Evolutionary conservation across 2,329 filamentous ascomycete genomes (phyloP).

Genomic region (Epichloe elymi): DNA sequence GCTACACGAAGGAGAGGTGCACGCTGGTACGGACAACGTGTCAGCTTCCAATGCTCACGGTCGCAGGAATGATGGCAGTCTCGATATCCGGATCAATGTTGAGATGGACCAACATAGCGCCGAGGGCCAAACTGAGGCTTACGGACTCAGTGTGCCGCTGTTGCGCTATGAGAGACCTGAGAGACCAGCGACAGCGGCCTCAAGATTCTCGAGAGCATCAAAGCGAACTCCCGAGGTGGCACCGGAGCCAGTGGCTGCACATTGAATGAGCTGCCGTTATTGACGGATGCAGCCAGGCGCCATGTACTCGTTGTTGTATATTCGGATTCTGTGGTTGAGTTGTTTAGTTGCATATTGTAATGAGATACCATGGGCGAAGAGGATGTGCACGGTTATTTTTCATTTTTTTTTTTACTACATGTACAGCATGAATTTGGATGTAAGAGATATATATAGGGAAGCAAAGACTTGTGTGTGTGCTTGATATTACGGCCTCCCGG

Average conservation of each 20-base stretch:
- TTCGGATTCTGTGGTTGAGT: not conserved
- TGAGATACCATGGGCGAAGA: not conserved
- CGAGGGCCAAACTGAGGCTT: slow-evolving; percentile 66
- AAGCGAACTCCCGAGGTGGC: not conserved
- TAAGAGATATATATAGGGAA: not conserved
- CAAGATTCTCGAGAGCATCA: slow-evolving; percentile 4
- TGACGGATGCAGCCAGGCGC: not conserved
- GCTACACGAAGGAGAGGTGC: slow-evolving; percentile 63
- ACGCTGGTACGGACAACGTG: slow-evolving; percentile 64
- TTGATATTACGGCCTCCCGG: too few relatives aligned
- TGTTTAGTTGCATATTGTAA: not conserved
- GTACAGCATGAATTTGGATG: not conserved
- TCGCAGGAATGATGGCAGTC: slow-evolving; percentile 40
- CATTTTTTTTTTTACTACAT: not conserved
- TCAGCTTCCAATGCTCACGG: slow-evolving; percentile 50
- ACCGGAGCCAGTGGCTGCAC: not conserved
- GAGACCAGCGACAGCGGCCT: not conserved
- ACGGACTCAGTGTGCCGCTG: slow-evolving; percentile 74
- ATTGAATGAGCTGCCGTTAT: not conserved
- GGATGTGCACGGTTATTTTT: not conserved
- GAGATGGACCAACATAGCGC: slow-evolving; percentile 78
- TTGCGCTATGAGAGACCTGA: slow-evolving; percentile 31
- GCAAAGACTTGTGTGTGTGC: too few relatives aligned
- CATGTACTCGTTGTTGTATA: not conserved
- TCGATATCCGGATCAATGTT: slow-evolving; percentile 77